Evolutionary conservation across 345 rosid species (phyloP).

Genomic region (Hibiscus mutabilis): DNA sequence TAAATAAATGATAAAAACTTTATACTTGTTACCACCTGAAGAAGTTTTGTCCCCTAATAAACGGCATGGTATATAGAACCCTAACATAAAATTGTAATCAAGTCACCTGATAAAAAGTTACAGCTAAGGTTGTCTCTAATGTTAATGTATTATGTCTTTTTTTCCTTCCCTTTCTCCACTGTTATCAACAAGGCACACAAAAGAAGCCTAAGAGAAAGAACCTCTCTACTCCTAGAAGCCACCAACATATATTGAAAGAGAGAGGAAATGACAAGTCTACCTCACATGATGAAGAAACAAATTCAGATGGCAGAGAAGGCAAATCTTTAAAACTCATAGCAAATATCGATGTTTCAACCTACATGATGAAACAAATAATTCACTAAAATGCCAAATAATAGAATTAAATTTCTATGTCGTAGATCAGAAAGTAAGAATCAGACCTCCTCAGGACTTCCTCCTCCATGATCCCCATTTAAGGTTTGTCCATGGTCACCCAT

Average conservation of each 20-base stretch:
- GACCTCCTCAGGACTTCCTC: slow-evolving; percentile 95
- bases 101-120: background rate
- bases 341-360: slow-evolving; percentile 91
- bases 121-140: background rate
- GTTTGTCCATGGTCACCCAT: slow-evolving; percentile 99
- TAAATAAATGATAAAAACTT: background rate
- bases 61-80: background rate
- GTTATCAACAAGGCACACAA: background rate
- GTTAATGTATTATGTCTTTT: background rate
- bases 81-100: background rate
- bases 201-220: background rate
- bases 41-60: background rate
- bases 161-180: background rate
- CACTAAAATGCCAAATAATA: slow-evolving; percentile 6
- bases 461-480: slow-evolving; percentile 95
- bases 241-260: slow-evolving; percentile 3
- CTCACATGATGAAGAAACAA: slow-evolving; percentile 59
- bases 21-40: background rate
- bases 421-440: slow-evolving; percentile 15
- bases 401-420: slow-evolving; percentile 6
- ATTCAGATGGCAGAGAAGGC: slow-evolving; percentile 48
- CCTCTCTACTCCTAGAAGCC: background rate
- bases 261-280: slow-evolving; percentile 39
- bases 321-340: slow-evolving; percentile 75
- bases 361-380: slow-evolving; percentile 23